phyloP scores from a whole-genome alignment of 495 filamentous ascomycete genomes.

The Filosporella fistucella region DNA sequence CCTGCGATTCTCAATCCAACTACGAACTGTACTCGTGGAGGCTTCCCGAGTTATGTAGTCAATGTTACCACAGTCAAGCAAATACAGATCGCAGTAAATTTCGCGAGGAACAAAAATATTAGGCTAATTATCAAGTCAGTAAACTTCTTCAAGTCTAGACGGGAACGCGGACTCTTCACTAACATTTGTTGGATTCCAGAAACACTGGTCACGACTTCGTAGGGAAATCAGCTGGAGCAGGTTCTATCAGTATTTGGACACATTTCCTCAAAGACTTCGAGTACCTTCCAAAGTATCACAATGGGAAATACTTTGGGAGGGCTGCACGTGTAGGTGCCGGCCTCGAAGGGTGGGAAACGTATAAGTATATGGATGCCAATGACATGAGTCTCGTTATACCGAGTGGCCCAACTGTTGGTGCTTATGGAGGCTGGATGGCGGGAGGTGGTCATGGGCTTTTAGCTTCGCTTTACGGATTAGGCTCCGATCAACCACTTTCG shows the following conservation, averaged over 20 bases:
- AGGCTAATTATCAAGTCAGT: slow-evolving; percentile 38
- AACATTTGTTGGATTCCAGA: neutral
- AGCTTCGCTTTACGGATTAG: slow-evolving; percentile 46
- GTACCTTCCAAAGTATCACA: slow-evolving; percentile 34
- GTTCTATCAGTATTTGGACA: slow-evolving; percentile 45
- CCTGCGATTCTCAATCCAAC: slow-evolving; percentile 28
- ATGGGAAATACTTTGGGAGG: slow-evolving; percentile 34
- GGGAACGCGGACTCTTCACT: neutral
- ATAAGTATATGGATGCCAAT: slow-evolving; percentile 33
- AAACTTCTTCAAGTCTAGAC: slow-evolving; percentile 36
- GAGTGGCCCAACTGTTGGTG: slow-evolving; percentile 44
- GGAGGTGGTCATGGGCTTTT: slow-evolving; percentile 60
- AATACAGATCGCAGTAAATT: slow-evolving; percentile 44
- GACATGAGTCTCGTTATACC: slow-evolving; percentile 47
- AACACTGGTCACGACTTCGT: slow-evolving; percentile 22
- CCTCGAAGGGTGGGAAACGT: slow-evolving; percentile 47
- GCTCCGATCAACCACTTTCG: slow-evolving; percentile 52
- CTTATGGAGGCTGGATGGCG: slow-evolving; percentile 45
- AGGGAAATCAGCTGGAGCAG: slow-evolving; percentile 48
- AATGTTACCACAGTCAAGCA: slow-evolving; percentile 39
- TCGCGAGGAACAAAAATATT: slow-evolving; percentile 39
- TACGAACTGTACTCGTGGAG: slow-evolving; percentile 48
- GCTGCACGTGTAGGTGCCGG: slow-evolving; percentile 47
- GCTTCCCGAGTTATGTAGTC: slow-evolving; percentile 52
- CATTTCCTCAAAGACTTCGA: slow-evolving; percentile 44